Conservation (phyloP, 345 rosid species). For the Gossypium herbaceum region DNA sequence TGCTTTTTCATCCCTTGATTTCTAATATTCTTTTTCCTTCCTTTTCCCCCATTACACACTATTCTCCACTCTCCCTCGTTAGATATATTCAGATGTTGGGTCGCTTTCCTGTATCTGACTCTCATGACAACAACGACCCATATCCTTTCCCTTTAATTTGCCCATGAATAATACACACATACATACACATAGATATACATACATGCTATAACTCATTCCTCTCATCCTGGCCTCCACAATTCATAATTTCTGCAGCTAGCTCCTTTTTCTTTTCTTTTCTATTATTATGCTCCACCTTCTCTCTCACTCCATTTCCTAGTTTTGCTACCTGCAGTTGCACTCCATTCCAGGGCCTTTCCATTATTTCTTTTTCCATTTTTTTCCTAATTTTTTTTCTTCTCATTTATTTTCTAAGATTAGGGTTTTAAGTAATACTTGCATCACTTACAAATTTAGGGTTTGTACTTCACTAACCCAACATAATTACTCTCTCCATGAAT, state of each 20-base stretch:
- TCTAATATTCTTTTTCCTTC: not conserved
- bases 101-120: not conserved
- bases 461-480: not conserved
- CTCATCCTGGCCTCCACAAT: not conserved
- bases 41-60: not conserved
- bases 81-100: not conserved
- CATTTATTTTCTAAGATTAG: not conserved
- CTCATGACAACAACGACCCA: not conserved
- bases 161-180: not conserved
- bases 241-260: not conserved
- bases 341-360: not conserved
- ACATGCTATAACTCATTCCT: not conserved
- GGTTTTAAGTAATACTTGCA: not conserved
- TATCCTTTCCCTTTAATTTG: not conserved
- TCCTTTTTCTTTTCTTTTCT: slow-evolving; percentile 7
- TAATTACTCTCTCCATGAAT: not conserved
- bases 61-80: not conserved
- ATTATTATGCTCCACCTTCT: slow-evolving; percentile 14
- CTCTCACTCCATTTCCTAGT: not conserved
- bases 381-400: not conserved
- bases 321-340: not conserved
- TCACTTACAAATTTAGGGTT: slow-evolving; percentile 8
- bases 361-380: not conserved
- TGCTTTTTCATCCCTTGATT: not conserved
- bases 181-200: not conserved